phyloP scores from a whole-genome alignment of 371 early-diverging fungal genomes.

The Mycotypha africana region DNA sequence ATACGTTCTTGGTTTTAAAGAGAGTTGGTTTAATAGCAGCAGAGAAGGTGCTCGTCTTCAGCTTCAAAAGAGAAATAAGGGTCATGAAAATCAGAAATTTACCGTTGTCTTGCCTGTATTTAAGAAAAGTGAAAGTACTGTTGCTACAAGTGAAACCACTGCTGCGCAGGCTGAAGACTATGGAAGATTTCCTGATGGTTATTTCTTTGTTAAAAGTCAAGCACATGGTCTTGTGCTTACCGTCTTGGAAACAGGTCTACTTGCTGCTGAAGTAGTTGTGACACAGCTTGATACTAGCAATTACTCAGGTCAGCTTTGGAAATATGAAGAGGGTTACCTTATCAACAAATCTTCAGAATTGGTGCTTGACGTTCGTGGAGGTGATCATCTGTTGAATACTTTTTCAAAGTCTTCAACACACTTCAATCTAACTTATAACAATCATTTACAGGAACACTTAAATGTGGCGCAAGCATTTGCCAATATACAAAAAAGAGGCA shows the following conservation, averaged over 20 bases:
- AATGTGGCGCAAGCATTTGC: constrained; percentile 26
- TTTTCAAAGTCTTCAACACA: no score
- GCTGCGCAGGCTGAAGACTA: constrained; percentile 12
- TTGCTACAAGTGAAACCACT: constrained; percentile 1
- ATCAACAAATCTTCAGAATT: constrained; percentile 51
- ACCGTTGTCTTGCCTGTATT: constrained; percentile 36
- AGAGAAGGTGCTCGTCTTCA: constrained; percentile 43
- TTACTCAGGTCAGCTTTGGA: constrained; percentile 55
- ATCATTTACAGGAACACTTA: constrained; percentile 20
- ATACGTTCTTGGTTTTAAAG: constrained; percentile 48
- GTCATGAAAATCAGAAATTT: constrained; percentile 26
- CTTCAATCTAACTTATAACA: background rate
- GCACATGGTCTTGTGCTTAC: constrained; percentile 43
- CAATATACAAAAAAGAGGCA: constrained; percentile 34
- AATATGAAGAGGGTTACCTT: constrained; percentile 45
- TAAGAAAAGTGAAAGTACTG: constrained; percentile 19
- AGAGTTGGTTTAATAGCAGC: constrained; percentile 34
- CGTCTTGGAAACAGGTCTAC: constrained; percentile 24
- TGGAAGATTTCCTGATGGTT: constrained; percentile 49
- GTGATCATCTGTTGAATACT: no score
- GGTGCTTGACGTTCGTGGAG: constrained; percentile 55
- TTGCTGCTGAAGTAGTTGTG: constrained; percentile 38
- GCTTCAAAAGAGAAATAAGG: constrained; percentile 27
- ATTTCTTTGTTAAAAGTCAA: constrained; percentile 61
- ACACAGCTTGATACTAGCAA: constrained; percentile 39